Evolutionary conservation across 352 stramenopile species (phyloP).

Genomic region (Aphanomyces invadans): DNA sequence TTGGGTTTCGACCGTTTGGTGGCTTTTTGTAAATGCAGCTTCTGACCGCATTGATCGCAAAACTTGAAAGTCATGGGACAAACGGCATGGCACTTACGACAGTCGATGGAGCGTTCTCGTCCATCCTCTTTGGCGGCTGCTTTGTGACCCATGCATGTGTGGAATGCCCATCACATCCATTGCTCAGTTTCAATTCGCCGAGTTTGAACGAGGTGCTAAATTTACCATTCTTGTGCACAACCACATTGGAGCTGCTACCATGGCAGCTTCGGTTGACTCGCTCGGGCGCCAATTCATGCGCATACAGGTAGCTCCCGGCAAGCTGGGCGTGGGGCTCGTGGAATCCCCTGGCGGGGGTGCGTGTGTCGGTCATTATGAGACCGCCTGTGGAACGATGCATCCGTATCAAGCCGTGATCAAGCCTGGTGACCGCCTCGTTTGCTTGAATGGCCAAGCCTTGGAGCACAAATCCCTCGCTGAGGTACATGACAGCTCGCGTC

Average conservation of each 20-base stretch:
- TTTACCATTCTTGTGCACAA: too few species aligned
- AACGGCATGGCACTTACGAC: slow-evolving; percentile 12
- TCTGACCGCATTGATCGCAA: slow-evolving; percentile 28
- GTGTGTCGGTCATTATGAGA: slow-evolving; percentile 31
- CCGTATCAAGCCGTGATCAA: slow-evolving; percentile 32
- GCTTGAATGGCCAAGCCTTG: slow-evolving; percentile 42
- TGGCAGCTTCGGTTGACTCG: slow-evolving; percentile 27
- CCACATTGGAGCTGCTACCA: not conserved
- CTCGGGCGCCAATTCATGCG: slow-evolving; percentile 45
- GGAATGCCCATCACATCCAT: too few species aligned
- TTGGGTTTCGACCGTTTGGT: not conserved
- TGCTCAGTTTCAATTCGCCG: too few species aligned
- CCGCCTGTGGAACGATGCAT: slow-evolving; percentile 20
- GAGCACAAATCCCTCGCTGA: slow-evolving; percentile 37
- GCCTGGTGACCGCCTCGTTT: slow-evolving; percentile 43
- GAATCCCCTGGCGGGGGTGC: slow-evolving; percentile 43
- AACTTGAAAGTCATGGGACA: slow-evolving; percentile 16
- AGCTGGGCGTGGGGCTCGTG: slow-evolving; percentile 44
- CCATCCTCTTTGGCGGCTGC: not conserved
- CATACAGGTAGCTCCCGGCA: slow-evolving; percentile 39
- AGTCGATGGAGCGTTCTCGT: not conserved
- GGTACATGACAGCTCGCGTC: too few species aligned
- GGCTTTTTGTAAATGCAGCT: slow-evolving; percentile 1
- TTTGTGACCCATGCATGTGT: slow-evolving; percentile 1
- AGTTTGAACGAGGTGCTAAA: too few species aligned